A percentile compares a stretch with the other conserved stretches of the same genome.
These are phyloP conservation scores for Daedalea quercina DNA, from an alignment of 768 basidiomycete genomes.

Conservation along the genomic window DNA sequence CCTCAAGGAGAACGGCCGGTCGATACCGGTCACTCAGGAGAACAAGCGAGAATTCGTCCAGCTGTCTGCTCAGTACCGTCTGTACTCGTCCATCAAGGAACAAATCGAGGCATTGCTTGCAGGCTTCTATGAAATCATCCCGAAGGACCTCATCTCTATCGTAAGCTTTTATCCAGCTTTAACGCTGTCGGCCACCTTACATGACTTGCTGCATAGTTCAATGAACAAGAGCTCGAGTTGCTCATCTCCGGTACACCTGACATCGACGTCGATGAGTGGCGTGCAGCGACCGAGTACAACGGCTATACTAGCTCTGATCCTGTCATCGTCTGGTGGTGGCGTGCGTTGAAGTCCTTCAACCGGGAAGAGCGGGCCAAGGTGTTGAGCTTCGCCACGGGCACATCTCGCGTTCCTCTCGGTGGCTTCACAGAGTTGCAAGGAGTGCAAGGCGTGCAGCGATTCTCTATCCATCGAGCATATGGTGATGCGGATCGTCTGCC, in stretches of 20 bases:
- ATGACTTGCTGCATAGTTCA: slow-evolving; percentile 51
- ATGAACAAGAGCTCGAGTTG: slow-evolving; percentile 90
- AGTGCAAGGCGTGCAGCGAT: slow-evolving; percentile 88
- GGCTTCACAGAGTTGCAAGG: slow-evolving; percentile 96
- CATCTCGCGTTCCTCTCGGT: slow-evolving; percentile 87
- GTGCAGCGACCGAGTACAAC: slow-evolving; percentile 86
- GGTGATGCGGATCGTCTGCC: slow-evolving; percentile 79
- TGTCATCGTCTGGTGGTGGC: slow-evolving; percentile 99
- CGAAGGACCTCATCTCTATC: slow-evolving; percentile 91
- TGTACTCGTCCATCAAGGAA: slow-evolving; percentile 91
- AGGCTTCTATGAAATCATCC: slow-evolving; percentile 97
- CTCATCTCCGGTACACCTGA: slow-evolving; percentile 97
- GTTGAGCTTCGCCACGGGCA: slow-evolving; percentile 92
- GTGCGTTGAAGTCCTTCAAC: slow-evolving; percentile 94
- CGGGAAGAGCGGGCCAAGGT: slow-evolving; percentile 96
- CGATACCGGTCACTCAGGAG: slow-evolving; percentile 87
- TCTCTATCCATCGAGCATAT: slow-evolving; percentile 94
- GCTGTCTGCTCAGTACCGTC: slow-evolving; percentile 87
- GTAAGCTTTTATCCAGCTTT: slow-evolving; percentile 42
- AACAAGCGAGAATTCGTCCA: slow-evolving; percentile 97
- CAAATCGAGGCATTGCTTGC: slow-evolving; percentile 86
- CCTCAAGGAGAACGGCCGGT: slow-evolving; percentile 80
- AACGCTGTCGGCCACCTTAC: slow-evolving; percentile 1
- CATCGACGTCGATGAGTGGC: slow-evolving; percentile 97
- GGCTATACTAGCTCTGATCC: slow-evolving; percentile 87